A percentile compares a stretch with the other conserved stretches of the same genome.
phyloP scores from a whole-genome alignment of 2,329 filamentous ascomycete species.

The Fusarium dimerum region DNA sequence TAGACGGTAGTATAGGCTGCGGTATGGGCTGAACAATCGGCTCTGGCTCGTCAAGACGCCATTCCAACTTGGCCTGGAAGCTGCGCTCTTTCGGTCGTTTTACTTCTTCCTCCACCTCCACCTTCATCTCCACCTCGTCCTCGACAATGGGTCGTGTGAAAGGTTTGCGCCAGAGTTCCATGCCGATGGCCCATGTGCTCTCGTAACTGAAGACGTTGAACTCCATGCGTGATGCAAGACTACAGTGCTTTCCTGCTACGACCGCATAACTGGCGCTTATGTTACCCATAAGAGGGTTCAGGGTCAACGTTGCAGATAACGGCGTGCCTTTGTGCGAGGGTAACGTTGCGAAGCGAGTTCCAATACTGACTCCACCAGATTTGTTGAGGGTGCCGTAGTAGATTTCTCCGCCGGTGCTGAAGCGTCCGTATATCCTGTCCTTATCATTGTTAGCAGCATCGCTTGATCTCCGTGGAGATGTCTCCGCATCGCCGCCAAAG shows the following conservation, averaged over 20 bases:
- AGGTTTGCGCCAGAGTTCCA: conserved; percentile 84
- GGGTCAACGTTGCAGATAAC: conserved; percentile 86
- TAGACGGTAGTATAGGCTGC: conserved; percentile 8
- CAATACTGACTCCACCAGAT: conserved; percentile 86
- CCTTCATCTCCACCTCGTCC: conserved; percentile 24
- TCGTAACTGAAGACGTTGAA: conserved; percentile 99
- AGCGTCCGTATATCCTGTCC: conserved; percentile 73
- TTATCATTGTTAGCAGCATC: conserved; percentile 39
- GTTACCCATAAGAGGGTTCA: conserved; percentile 94
- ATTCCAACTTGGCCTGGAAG: conserved; percentile 56
- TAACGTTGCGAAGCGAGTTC: conserved; percentile 85
- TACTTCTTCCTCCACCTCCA: conserved; percentile 33
- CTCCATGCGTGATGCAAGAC: conserved; percentile 86
- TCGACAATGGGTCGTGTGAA: conserved; percentile 40
- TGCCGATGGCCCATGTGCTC: conserved; percentile 86
- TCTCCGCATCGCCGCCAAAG: conserved; percentile 72
- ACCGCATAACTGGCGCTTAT: conserved; percentile 91
- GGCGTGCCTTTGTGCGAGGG: conserved; percentile 81
- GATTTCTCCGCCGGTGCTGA: conserved; percentile 88
- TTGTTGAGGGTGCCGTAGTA: conserved; percentile 97
- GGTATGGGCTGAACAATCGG: conserved; percentile 7
- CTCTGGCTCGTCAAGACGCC: conserved; percentile 45
- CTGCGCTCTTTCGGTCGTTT: conserved; percentile 41
- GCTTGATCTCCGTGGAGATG: conserved; percentile 13
- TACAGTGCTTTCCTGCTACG: conserved; percentile 78